Conservation (phyloP, 495 filamentous ascomycete species). For the Penicillium flavigenum region DNA sequence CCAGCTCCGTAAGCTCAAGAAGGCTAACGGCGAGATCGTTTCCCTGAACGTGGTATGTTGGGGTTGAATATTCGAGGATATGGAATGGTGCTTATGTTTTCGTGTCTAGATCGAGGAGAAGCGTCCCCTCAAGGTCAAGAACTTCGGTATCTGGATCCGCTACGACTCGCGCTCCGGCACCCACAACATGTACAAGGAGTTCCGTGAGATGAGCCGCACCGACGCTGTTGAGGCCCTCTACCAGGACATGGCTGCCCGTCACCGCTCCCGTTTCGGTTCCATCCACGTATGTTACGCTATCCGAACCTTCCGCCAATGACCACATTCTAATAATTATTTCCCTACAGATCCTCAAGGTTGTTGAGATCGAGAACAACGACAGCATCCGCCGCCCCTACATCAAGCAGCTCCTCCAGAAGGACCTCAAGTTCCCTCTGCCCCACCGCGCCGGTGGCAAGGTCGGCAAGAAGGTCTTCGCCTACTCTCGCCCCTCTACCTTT, state of each 20-base stretch:
- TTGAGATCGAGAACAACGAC: conserved; percentile 89
- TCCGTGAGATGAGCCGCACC: conserved; percentile 93
- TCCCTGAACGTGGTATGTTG: conserved; percentile 85
- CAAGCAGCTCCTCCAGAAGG: conserved; percentile 92
- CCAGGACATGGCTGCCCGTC: conserved; percentile 98
- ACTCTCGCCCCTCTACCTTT: conserved; percentile 91
- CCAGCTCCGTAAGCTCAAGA: conserved; percentile 99
- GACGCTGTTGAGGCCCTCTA: conserved; percentile 96
- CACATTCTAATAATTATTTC: conserved; percentile 15
- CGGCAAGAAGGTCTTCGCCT: conserved; percentile 85
- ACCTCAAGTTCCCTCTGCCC: conserved; percentile 97
- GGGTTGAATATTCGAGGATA: neutral
- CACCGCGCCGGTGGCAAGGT: conserved; percentile 79
- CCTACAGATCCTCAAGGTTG: conserved; percentile 89
- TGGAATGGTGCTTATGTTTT: conserved; percentile 22
- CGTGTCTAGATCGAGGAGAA: conserved; percentile 86
- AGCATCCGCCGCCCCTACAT: conserved; percentile 97
- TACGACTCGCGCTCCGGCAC: conserved; percentile 99
- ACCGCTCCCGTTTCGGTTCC: conserved; percentile 95
- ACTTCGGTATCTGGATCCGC: conserved; percentile 99
- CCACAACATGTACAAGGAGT: conserved; percentile 99
- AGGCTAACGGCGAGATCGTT: conserved; percentile 98
- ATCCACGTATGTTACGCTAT: conserved; percentile 74
- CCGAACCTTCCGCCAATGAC: conserved; percentile 25
- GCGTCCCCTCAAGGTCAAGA: conserved; percentile 98